These are phyloP conservation scores for Mortierella sp. DNA, from an alignment of 371 early-diverging fungal genomes.

Conservation along the genomic window DNA sequence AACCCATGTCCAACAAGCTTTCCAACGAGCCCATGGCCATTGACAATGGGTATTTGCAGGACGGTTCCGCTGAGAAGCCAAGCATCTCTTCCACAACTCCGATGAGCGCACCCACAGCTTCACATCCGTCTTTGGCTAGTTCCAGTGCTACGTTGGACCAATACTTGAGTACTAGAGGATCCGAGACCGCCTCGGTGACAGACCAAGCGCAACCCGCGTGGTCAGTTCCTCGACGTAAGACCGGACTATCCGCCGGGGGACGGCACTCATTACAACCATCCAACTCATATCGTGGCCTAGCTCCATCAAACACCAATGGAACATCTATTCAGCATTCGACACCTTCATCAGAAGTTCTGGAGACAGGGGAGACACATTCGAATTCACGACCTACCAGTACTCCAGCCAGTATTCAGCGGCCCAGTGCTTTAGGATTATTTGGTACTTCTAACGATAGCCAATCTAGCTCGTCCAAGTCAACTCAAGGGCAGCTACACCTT, in stretches of 20 bases:
- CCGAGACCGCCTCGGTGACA: not conserved
- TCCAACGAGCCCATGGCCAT: constrained; percentile 24
- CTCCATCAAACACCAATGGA: not conserved
- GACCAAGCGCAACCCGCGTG: constrained; percentile 8
- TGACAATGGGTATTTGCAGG: constrained; percentile 15
- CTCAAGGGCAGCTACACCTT: constrained; percentile 9
- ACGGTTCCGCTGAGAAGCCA: not conserved
- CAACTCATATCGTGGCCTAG: constrained; percentile 2
- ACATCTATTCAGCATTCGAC: not conserved
- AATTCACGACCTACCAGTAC: not conserved
- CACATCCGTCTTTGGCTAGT: not conserved
- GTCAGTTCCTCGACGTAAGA: constrained; percentile 39
- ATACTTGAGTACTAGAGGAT: not conserved
- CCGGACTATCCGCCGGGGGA: constrained; percentile 34
- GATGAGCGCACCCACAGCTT: not conserved
- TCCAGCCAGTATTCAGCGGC: not conserved
- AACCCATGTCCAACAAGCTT: not conserved
- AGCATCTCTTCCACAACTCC: not conserved
- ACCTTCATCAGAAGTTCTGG: constrained; percentile 3
- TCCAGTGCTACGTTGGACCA: constrained; percentile 6
- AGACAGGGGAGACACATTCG: constrained; percentile 1
- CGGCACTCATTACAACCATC: constrained; percentile 36
- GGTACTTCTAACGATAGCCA: constrained; percentile 3
- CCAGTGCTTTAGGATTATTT: constrained; percentile 2
- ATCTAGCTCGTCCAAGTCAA: not conserved